A percentile compares a stretch with the other conserved stretches of the same genome.
Conservation (phyloP, 371 early-diverging fungal species). For the Haplosporangium sp. region DNA sequence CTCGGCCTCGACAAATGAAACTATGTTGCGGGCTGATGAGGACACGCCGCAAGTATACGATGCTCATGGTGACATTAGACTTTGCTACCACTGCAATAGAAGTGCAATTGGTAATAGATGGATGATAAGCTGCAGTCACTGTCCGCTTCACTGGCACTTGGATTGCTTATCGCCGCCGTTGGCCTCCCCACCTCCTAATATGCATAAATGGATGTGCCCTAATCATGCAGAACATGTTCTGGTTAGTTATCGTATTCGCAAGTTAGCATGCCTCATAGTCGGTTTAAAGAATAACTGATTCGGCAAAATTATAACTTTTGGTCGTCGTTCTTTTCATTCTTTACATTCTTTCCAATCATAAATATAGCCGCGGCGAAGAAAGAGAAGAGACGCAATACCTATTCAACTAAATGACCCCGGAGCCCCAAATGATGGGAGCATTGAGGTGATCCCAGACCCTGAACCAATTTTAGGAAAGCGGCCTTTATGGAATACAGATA, state of each 20-base stretch:
- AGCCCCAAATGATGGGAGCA: conserved; percentile 51
- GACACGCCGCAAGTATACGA: conserved; percentile 54
- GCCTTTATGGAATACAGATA: conserved; percentile 28
- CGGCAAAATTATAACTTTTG: too few relatives aligned
- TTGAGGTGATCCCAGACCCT: conserved; percentile 52
- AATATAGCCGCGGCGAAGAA: conserved; percentile 42
- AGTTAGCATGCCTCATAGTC: too few relatives aligned
- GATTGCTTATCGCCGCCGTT: conserved; percentile 90
- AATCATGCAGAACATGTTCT: conserved; percentile 37
- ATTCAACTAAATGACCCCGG: conserved; percentile 24
- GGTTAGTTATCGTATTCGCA: background rate
- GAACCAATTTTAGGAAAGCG: background rate
- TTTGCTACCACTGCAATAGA: conserved; percentile 73
- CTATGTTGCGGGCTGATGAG: conserved; percentile 27
- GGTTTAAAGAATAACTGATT: too few relatives aligned
- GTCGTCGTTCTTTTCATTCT: too few relatives aligned
- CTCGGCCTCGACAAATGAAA: background rate
- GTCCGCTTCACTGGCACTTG: conserved; percentile 89
- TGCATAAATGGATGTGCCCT: conserved; percentile 90
- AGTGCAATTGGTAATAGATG: conserved; percentile 65
- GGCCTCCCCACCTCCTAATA: conserved; percentile 72
- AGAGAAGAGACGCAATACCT: conserved; percentile 28
- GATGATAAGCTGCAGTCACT: conserved; percentile 86
- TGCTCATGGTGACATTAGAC: conserved; percentile 62
- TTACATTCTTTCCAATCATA: too few relatives aligned